Conservation (phyloP, 768 basidiomycete species). For the Pulveroboletus sp. region DNA sequence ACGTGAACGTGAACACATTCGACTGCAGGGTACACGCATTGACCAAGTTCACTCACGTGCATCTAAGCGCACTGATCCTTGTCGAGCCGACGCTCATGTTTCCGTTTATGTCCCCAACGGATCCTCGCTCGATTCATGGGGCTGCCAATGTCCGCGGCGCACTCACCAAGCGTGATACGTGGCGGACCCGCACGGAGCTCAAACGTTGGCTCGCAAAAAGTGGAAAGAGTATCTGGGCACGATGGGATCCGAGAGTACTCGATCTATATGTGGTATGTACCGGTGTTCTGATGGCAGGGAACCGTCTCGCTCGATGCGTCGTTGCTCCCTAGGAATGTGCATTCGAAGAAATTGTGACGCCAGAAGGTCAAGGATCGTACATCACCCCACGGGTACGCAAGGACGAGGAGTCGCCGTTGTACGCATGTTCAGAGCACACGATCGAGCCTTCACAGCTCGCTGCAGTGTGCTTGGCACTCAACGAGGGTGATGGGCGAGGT, state of each 20-base stretch:
- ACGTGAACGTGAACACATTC: neutral
- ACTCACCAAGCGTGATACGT: constrained; percentile 23
- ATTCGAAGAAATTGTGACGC: constrained; percentile 17
- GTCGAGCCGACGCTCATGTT: constrained; percentile 33
- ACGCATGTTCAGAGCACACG: constrained; percentile 24
- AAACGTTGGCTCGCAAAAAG: constrained; percentile 14
- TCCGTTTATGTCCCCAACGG: constrained; percentile 23
- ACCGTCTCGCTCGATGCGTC: neutral
- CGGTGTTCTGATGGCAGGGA: too few species aligned
- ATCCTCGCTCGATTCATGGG: constrained; percentile 27
- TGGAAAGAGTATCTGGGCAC: constrained; percentile 17
- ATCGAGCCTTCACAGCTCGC: constrained; percentile 22
- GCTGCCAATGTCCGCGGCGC: constrained; percentile 29
- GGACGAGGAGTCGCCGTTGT: constrained; percentile 28
- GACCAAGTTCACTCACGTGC: constrained; percentile 12
- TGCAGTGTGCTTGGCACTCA: constrained; percentile 13
- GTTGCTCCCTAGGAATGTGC: constrained; percentile 17
- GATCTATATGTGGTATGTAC: constrained; percentile 23
- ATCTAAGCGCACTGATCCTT: constrained; percentile 19
- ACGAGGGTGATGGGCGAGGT: constrained; percentile 7
- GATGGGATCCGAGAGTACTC: constrained; percentile 23
- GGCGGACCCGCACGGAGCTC: constrained; percentile 21
- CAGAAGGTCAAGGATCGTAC: constrained; percentile 8
- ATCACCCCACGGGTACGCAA: constrained; percentile 24
- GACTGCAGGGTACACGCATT: constrained; percentile 16